Evolutionary conservation across 1,139 yeast genomes (phyloP), one percentile per base, ranked within the genome.

Genomic region (Pichia sp.): DNA sequence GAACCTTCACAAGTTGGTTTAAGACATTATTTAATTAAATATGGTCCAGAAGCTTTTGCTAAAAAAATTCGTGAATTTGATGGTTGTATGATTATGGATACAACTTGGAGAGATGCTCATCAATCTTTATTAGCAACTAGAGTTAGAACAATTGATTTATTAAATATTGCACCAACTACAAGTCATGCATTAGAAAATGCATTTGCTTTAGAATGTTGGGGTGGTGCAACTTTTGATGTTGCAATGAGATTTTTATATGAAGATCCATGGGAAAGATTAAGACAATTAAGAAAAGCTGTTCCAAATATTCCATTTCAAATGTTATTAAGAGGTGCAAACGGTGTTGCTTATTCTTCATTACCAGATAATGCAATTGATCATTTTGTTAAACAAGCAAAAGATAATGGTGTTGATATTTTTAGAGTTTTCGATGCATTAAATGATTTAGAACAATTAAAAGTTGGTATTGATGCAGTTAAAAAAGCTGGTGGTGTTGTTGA

Each of bases 51-150:
- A 44, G 85, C 71, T 25, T 92, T 92, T 64, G 96, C 97, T 55
- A 74, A 81, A 67, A 82, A 87, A 60, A 95, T 94, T 51, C 81
- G 97, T 66, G 66, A 70, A 28, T 82, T 81, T 68, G 72, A 87
- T 46, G 98, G 98, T 59, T 82, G 95, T 54, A 74, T 92, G 65
- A 70, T 92, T 58, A 94, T 94, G 85, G 99, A 92, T 66, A 92
- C 99, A 45, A 92, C 99, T 16, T 92, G 99, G 99, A 87, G 99
- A 80, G 99, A 92, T 68, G 98, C 98, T 34, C 98, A 94, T 69
- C 99, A 92, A 73, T 89, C 97, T n/a, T 71, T 92, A 57, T 74
- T 92, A 59, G 99, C 99, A 8, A 94, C 98, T 37, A 84, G 98
- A 69, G 95, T 92, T 34, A 82, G 99, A 70, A 94, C 98, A 28